phyloP scores from a whole-genome alignment of 176 grass and related monocot genomes.

The Carex kokanica region DNA sequence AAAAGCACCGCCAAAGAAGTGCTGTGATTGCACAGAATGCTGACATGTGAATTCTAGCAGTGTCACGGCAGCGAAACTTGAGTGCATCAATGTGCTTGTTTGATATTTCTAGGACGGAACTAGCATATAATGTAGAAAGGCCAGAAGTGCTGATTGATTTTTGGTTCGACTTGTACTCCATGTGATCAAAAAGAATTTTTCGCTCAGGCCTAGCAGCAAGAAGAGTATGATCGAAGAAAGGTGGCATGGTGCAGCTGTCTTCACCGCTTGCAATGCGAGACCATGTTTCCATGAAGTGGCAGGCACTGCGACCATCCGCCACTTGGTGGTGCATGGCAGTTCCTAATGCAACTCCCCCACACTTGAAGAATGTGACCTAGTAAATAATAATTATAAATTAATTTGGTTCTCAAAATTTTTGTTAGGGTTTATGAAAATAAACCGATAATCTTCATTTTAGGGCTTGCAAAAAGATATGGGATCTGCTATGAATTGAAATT shows the following conservation, averaged over 20 bases:
- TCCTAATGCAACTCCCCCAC: constrained; percentile 62
- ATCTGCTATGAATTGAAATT: too few species aligned
- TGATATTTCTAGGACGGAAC: constrained; percentile 27
- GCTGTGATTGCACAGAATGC: constrained; percentile 62
- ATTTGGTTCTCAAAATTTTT: too few species aligned
- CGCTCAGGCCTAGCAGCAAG: constrained; percentile 28
- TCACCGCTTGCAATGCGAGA: constrained; percentile 23
- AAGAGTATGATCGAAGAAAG: constrained; percentile 40
- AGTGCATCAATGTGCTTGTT: constrained; percentile 31
- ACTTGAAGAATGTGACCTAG: constrained; percentile 53
- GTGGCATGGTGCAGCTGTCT: not conserved
- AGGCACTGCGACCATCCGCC: constrained; percentile 36
- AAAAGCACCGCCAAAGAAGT: constrained; percentile 58
- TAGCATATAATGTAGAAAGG: constrained; percentile 7
- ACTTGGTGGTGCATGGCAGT: constrained; percentile 43
- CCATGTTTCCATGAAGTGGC: constrained; percentile 59
- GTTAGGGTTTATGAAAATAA: too few species aligned
- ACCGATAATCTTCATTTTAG: too few species aligned
- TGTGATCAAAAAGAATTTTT: constrained; percentile 41
- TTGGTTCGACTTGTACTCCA: constrained; percentile 49
- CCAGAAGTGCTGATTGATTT: not conserved
- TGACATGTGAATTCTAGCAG: constrained; percentile 16
- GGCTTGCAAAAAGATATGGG: too few species aligned
- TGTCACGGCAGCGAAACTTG: constrained; percentile 27
- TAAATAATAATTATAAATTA: too few species aligned